phyloP scores from a whole-genome alignment of 2,329 filamentous ascomycete species.

The Pseudohalonectria lignicola region DNA sequence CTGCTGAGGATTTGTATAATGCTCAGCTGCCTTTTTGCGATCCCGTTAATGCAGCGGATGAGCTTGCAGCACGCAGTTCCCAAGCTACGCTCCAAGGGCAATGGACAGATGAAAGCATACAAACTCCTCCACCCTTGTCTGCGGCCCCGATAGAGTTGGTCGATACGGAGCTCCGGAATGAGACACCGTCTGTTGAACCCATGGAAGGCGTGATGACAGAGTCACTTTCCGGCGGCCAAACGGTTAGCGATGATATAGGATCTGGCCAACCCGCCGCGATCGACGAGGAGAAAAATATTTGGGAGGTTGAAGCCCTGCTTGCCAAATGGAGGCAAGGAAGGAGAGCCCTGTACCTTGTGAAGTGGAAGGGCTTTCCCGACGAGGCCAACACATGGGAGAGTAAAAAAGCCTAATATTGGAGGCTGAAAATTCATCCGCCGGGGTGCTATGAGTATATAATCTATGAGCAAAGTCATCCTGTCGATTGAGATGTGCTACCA shows the following conservation, averaged over 20 bases:
- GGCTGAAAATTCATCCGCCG: no score
- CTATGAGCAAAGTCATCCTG: no score
- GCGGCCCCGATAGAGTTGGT: background rate
- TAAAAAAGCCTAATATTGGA: no score
- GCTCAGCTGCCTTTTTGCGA: background rate
- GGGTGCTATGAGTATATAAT: no score
- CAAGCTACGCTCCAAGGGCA: no score
- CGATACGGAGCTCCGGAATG: background rate
- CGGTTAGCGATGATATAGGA: no score
- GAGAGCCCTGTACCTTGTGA: slow-evolving; percentile 10
- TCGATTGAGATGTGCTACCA: no score
- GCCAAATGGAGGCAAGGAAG: slow-evolving; percentile 10
- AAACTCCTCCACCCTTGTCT: background rate
- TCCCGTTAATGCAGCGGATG: background rate
- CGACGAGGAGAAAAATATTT: slow-evolving; percentile 5
- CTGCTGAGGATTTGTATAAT: background rate
- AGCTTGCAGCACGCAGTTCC: no score
- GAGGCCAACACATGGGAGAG: slow-evolving; percentile 10
- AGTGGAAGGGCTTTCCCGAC: slow-evolving; percentile 11
- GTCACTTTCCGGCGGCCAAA: no score
- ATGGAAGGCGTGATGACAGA: background rate
- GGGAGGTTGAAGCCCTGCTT: slow-evolving; percentile 11
- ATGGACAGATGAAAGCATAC: background rate
- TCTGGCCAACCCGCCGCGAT: slow-evolving; percentile 2
- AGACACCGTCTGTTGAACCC: background rate